phyloP scores from a whole-genome alignment of 2,329 filamentous ascomycete species.

The Plenodomus lindquistii region DNA sequence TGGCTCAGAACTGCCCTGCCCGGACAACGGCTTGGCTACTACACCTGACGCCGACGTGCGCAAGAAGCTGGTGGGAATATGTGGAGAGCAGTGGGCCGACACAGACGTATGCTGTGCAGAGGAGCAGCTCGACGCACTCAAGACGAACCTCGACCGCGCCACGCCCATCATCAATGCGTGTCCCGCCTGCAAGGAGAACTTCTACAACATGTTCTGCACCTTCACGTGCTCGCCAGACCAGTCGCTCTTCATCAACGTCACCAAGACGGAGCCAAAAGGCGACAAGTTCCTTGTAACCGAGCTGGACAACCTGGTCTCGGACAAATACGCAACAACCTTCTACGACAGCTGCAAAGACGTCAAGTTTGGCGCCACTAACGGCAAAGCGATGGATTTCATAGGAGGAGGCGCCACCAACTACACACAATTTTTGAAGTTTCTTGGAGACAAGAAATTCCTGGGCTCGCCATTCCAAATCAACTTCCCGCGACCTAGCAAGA shows the following conservation, averaged over 20 bases:
- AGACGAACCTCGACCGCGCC: conserved; percentile 82
- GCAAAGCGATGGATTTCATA: conserved; percentile 92
- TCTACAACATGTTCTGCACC: conserved; percentile 97
- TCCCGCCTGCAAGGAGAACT: conserved; percentile 96
- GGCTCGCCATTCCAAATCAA: conserved; percentile 99
- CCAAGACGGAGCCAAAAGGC: conserved; percentile 66
- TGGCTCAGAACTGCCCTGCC: conserved; percentile 84
- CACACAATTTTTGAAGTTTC: conserved; percentile 81
- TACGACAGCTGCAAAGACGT: conserved; percentile 99
- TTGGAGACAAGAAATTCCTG: conserved; percentile 87
- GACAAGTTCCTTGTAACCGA: conserved; percentile 76
- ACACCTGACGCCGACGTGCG: conserved; percentile 73
- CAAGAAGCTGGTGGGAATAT: conserved; percentile 79
- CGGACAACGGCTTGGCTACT: conserved; percentile 83
- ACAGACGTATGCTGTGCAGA: conserved; percentile 82
- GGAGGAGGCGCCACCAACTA: conserved; percentile 94
- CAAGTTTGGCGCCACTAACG: conserved; percentile 94
- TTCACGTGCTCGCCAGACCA: conserved; percentile 98
- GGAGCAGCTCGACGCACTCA: conserved; percentile 80
- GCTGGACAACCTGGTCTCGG: conserved; percentile 84
- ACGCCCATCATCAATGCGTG: conserved; percentile 90
- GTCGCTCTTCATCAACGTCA: conserved; percentile 93
- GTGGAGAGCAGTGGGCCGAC: conserved; percentile 82
- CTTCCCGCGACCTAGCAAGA: conserved; percentile 67
- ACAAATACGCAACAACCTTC: conserved; percentile 83